Base-by-base conservation (phyloP, 345 rosid genomes). In the Hevea brasiliensis region DNA sequence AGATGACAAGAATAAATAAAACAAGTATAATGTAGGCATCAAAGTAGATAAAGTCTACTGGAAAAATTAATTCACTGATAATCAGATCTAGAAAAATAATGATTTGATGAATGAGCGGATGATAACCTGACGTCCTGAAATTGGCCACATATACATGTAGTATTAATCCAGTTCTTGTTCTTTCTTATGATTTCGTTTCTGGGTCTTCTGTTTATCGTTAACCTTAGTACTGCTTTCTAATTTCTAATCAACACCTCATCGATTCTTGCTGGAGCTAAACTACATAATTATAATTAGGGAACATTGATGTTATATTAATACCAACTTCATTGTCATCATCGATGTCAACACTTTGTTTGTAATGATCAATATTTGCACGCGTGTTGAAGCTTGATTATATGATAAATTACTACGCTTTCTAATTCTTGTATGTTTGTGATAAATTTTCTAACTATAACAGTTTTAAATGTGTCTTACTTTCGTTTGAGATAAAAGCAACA, bases 251-350 rank as follows among this genome's bases (percentile, higher is more conserved):
- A 45, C 14, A 45, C 50, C 10, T 24, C 32, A 23, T 9, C 10
- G 0, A 41, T 37, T 41, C 50, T 62, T 41, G 50, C 67, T 20
- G 50, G 4, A 32, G 37, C 37, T 50, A 50, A n/a, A 11, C 14
- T 50, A 50, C 5, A 50, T 13, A 50, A 57, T 23, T 57, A 24
- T 55, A 3, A 21, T 55, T 55, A 7, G 12, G 61, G 35, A 58
- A 58, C 61, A 58, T 2, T 55, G 59, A n/a, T 21, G 32, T 56
- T 21, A 3, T 56, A 23, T 56, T 56, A n/a, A 37, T 40, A 62
- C 66, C 66, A 62, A 10, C 47, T 62, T 37, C 66, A n/a, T 61
- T 62, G 66, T n/a, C 66, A 40, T 37, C 48, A 62, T 62, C 66
- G 45, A 62, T 62, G 27, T 37, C 66, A 20, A 62, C 66, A 37